These are phyloP conservation scores for Spergularia marina DNA, from an alignment of 148 eudicot genomes.

Conservation along the genomic window DNA sequence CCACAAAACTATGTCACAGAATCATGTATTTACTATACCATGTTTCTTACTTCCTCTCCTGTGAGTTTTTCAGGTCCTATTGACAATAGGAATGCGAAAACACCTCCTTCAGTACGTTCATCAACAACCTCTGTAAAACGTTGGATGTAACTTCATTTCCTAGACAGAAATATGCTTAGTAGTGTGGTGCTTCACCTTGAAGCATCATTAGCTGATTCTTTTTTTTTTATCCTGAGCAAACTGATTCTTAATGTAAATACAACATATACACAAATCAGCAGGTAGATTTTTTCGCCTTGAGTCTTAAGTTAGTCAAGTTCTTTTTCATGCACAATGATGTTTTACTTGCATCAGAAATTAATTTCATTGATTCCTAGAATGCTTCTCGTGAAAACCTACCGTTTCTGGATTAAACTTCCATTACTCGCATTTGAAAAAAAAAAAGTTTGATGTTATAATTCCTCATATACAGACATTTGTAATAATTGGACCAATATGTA, in stretches of 20 bases:
- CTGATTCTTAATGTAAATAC: not conserved
- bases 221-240: constrained; percentile 33
- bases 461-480: no score
- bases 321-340: no score
- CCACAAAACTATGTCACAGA: not conserved
- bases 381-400: no score
- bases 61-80: constrained; percentile 33
- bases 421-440: no score
- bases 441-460: no score
- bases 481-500: no score
- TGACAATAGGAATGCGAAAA: constrained; percentile 45
- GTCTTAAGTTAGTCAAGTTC: no score
- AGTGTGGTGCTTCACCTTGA: constrained; percentile 39
- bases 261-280: not conserved
- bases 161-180: not conserved
- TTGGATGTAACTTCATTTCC: constrained; percentile 34
- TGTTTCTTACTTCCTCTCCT: not conserved
- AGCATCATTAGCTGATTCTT: constrained; percentile 23
- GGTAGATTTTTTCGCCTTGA: no score
- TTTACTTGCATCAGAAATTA: no score
- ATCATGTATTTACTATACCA: no score
- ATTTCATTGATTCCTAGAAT: no score
- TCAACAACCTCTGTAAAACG: constrained; percentile 41
- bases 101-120: constrained; percentile 66
- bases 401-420: no score